These are phyloP conservation scores for Candida hungchunana DNA, from an alignment of 805 yeast species.

Conservation along the genomic window DNA sequence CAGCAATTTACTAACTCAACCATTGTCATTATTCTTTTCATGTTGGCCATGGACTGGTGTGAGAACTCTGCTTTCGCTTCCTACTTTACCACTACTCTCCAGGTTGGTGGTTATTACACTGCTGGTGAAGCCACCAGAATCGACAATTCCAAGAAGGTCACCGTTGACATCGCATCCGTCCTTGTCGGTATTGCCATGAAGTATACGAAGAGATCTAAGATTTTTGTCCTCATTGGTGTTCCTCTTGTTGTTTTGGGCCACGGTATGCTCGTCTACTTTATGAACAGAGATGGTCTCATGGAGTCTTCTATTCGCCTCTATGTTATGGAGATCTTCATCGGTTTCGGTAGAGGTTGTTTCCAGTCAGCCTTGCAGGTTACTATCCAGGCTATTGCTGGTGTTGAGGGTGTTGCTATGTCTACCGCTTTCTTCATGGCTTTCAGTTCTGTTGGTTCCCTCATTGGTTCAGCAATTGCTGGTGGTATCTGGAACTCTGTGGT, in stretches of 20 bases:
- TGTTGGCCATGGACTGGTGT: slow-evolving; percentile 25
- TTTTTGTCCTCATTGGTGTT: slow-evolving; percentile 22
- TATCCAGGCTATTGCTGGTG: slow-evolving; percentile 28
- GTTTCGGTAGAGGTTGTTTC: slow-evolving; percentile 28
- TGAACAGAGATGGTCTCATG: slow-evolving; percentile 20
- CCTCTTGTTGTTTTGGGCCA: slow-evolving; percentile 26
- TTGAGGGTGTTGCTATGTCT: slow-evolving; percentile 29
- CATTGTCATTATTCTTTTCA: slow-evolving; percentile 17
- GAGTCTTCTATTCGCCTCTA: slow-evolving; percentile 13
- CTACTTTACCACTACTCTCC: slow-evolving; percentile 26
- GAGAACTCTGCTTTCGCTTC: slow-evolving; percentile 26
- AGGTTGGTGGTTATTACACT: slow-evolving; percentile 28
- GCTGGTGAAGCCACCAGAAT: slow-evolving; percentile 30
- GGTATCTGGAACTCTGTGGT: slow-evolving; percentile 28
- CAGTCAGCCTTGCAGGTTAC: slow-evolving; percentile 25
- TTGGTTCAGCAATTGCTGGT: slow-evolving; percentile 28
- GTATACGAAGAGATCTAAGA: slow-evolving; percentile 27
- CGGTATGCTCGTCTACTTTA: slow-evolving; percentile 25
- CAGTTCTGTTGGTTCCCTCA: slow-evolving; percentile 27
- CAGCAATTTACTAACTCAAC: slow-evolving; percentile 22
- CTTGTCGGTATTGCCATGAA: slow-evolving; percentile 28
- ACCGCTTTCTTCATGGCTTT: slow-evolving; percentile 29
- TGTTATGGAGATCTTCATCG: slow-evolving; percentile 26
- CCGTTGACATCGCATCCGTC: slow-evolving; percentile 26
- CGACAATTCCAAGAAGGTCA: slow-evolving; percentile 29